phyloP scores from a whole-genome alignment of 2,329 filamentous ascomycete genomes.

The Colletotrichum destructivum region DNA sequence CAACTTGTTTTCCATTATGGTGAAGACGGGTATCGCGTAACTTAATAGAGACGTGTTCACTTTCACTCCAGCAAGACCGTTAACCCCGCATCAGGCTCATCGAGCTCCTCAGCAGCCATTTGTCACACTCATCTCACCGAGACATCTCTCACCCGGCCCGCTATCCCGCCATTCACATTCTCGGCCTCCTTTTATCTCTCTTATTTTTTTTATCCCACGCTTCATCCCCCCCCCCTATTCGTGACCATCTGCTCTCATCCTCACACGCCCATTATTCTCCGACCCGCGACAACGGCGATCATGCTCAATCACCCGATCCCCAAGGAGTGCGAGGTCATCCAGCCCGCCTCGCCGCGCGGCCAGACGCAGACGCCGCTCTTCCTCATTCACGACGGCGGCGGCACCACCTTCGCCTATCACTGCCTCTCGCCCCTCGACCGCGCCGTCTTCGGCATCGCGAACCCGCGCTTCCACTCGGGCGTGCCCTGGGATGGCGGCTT shows the following conservation, averaged over 20 bases:
- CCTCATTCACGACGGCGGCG: constrained; percentile 74
- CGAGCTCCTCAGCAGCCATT: not conserved
- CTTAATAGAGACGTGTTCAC: not conserved
- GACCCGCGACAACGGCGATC: too few relatives aligned
- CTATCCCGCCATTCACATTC: not conserved
- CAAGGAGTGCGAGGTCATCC: constrained; percentile 38
- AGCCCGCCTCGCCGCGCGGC: constrained; percentile 26
- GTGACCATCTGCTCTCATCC: too few relatives aligned
- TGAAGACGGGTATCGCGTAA: not conserved
- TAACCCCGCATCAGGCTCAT: not conserved
- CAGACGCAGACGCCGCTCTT: constrained; percentile 61
- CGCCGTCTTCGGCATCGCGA: constrained; percentile 68
- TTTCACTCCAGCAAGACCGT: not conserved
- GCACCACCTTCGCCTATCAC: constrained; percentile 72
- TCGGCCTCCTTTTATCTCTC: not conserved
- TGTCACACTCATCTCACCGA: not conserved
- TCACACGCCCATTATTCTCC: not conserved
- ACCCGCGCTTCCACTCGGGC: constrained; percentile 65
- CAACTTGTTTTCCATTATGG: not conserved
- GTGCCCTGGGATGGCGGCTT: constrained; percentile 66
- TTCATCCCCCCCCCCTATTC: not conserved
- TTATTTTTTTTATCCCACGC: not conserved
- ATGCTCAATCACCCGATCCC: constrained; percentile 27
- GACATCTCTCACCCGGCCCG: constrained; percentile 1
- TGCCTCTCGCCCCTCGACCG: constrained; percentile 65